Percentiles rank a stretch among this genome's conserved stretches.
Conservation (phyloP, 805 yeast genomes). For the Novakomyces olei region DNA sequence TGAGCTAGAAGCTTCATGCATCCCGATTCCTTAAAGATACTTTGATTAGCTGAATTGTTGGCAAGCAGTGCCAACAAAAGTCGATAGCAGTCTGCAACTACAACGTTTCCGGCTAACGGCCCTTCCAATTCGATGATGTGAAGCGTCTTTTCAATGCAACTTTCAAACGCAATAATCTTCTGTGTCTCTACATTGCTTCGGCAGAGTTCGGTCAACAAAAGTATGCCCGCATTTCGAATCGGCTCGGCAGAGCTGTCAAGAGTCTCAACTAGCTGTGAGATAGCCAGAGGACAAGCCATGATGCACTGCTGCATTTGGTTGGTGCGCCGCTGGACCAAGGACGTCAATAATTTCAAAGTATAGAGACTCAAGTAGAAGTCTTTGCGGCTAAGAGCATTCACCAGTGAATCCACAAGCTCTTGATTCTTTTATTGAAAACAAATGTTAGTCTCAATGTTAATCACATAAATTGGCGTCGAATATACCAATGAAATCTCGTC, state of each 20-base stretch:
- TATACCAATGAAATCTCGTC: slow-evolving; percentile 84
- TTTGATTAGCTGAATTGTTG: slow-evolving; percentile 78
- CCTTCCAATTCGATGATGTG: slow-evolving; percentile 70
- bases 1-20: slow-evolving; percentile 44
- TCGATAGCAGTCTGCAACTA: slow-evolving; percentile 77
- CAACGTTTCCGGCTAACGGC: slow-evolving; percentile 65
- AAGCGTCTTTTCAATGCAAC: slow-evolving; percentile 64
- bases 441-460: too few relatives aligned
- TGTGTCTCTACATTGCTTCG: slow-evolving; percentile 70
- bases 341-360: slow-evolving; percentile 64
- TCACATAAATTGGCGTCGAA: too few relatives aligned
- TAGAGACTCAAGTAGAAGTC: slow-evolving; percentile 67
- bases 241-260: slow-evolving; percentile 57
- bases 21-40: slow-evolving; percentile 64
- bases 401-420: slow-evolving; percentile 24
- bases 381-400: slow-evolving; percentile 27
- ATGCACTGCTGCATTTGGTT: slow-evolving; percentile 50
- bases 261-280: slow-evolving; percentile 45
- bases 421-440: too few relatives aligned
- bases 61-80: slow-evolving; percentile 48
- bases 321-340: slow-evolving; percentile 58
- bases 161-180: slow-evolving; percentile 83
- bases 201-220: slow-evolving; percentile 63
- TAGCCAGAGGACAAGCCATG: slow-evolving; percentile 51
- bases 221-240: slow-evolving; percentile 55